Evolutionary conservation across 208 protist genomes (phyloP).

Genomic region (Acanthamoeba lenticulata): DNA sequence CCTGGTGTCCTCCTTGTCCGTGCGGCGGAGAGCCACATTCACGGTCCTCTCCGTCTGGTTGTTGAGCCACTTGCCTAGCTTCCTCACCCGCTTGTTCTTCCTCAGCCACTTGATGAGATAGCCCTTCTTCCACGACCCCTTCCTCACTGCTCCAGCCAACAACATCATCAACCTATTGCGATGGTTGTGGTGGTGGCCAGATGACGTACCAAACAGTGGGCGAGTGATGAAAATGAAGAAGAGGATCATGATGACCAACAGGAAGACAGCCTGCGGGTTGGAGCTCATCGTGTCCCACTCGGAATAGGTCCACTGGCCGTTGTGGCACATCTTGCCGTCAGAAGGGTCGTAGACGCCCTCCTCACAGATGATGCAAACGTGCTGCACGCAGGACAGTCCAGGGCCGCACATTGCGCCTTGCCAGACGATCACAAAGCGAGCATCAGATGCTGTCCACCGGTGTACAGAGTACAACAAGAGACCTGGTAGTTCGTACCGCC

Average conservation of each 20-base stretch:
- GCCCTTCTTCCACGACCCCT: conserved; percentile 56
- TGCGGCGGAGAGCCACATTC: neutral
- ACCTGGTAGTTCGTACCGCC: neutral
- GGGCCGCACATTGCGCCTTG: conserved; percentile 12
- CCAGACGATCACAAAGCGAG: neutral
- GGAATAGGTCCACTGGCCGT: conserved; percentile 41
- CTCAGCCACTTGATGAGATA: conserved; percentile 34
- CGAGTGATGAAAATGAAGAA: neutral
- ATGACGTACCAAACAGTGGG: neutral
- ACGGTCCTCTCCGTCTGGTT: neutral
- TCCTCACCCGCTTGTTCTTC: neutral
- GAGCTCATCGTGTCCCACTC: conserved; percentile 30
- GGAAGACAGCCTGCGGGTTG: neutral
- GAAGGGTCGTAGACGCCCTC: conserved; percentile 13
- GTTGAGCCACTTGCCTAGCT: conserved; percentile 16
- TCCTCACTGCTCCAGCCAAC: conserved; percentile 34
- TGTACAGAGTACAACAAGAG: neutral
- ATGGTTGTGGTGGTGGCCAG: neutral
- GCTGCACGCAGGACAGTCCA: conserved; percentile 28
- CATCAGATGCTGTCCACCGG: neutral
- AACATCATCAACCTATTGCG: neutral
- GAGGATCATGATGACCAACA: conserved; percentile 39
- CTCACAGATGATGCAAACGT: conserved; percentile 45
- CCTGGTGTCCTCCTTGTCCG: neutral
- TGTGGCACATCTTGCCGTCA: conserved; percentile 48